Evolutionary conservation across 805 yeast species (phyloP).

Genomic region (Kazachstania kunashirensis): DNA sequence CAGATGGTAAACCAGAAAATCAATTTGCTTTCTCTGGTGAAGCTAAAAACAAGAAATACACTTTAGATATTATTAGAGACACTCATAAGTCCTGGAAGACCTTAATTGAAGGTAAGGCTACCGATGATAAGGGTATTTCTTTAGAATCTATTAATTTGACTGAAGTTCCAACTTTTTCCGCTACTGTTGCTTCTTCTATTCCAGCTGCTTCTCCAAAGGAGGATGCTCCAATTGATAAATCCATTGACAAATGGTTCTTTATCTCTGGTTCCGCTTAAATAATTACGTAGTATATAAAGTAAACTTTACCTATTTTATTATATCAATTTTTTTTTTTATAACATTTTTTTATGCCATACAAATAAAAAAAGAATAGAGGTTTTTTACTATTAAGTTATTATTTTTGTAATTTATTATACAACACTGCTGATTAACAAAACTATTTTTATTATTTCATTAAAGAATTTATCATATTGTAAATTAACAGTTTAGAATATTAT

Average conservation of each 20-base stretch:
- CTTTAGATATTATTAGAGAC: constrained; percentile 74
- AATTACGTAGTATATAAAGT: neutral
- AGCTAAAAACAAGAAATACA: constrained; percentile 78
- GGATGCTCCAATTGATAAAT: constrained; percentile 92
- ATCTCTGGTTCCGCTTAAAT: constrained; percentile 64
- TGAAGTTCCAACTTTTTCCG: constrained; percentile 44
- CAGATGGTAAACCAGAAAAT: constrained; percentile 96
- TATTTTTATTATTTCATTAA: too few relatives aligned
- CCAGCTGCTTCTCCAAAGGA: constrained; percentile 66
- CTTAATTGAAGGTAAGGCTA: constrained; percentile 54
- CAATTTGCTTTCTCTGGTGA: constrained; percentile 95
- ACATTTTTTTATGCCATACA: too few relatives aligned
- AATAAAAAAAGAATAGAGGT: too few relatives aligned
- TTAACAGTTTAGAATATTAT: too few relatives aligned
- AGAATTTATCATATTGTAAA: too few relatives aligned
- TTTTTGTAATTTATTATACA: too few relatives aligned
- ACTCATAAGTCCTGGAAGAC: constrained; percentile 78
- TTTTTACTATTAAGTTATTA: too few relatives aligned
- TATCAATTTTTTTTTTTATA: too few relatives aligned
- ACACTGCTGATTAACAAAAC: too few relatives aligned
- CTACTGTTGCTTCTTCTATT: constrained; percentile 38
- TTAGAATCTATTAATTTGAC: constrained; percentile 69
- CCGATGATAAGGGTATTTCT: constrained; percentile 54
- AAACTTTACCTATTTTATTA: neutral
- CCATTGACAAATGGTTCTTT: constrained; percentile 97